phyloP scores from a whole-genome alignment of 2,329 filamentous ascomycete genomes.

The Penicillium fuscoglaucum region DNA sequence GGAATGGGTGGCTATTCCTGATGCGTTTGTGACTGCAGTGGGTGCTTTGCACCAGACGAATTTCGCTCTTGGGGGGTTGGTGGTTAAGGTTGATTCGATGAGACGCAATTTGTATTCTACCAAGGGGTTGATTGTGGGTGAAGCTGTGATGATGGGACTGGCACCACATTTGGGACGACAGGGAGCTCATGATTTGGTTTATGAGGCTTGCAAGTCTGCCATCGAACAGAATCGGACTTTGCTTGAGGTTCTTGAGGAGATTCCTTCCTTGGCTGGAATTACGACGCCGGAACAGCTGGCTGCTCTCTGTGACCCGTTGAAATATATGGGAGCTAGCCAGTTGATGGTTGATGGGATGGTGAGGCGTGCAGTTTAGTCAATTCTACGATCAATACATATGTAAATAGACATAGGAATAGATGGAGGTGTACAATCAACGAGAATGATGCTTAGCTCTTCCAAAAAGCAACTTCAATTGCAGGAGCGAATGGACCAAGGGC shows the following conservation, averaged over 20 bases:
- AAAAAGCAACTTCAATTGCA: too few relatives aligned
- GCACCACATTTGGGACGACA: neutral
- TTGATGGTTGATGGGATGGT: neutral
- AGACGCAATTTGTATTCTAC: neutral
- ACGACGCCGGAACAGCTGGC: neutral
- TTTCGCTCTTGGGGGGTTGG: neutral
- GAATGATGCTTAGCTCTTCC: too few relatives aligned
- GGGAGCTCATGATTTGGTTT: neutral
- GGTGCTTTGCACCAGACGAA: neutral
- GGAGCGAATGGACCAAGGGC: too few relatives aligned
- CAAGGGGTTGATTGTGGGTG: neutral
- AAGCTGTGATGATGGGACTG: neutral
- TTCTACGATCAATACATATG: too few relatives aligned
- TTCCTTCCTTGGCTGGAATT: neutral
- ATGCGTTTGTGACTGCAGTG: neutral
- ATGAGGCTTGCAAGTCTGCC: neutral
- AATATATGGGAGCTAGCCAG: neutral
- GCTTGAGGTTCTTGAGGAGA: neutral
- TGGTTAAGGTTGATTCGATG: neutral
- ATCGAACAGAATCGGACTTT: neutral
- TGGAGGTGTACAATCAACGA: too few relatives aligned
- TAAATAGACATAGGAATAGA: too few relatives aligned
- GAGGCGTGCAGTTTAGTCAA: neutral
- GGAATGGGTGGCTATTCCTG: neutral
- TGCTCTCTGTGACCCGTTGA: neutral